A percentile compares a stretch with the other conserved stretches of the same genome.
Evolutionary conservation across 2,329 filamentous ascomycete species (phyloP).

Genomic region (Phialophora expanda): DNA sequence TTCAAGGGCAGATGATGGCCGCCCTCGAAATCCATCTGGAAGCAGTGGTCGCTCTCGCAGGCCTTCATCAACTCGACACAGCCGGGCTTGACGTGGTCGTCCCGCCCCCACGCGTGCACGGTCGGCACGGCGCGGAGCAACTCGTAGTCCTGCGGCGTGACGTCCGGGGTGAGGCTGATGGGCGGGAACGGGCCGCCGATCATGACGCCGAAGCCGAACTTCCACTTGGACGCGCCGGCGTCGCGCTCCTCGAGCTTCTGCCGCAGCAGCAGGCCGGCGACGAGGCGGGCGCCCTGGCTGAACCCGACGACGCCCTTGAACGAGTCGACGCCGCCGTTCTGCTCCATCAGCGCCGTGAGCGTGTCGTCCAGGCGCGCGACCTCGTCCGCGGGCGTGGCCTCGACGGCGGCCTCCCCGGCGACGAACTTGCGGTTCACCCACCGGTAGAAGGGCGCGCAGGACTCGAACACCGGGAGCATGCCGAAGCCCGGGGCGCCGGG

Average conservation of each 20-base stretch:
- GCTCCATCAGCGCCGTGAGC: conserved; percentile 35
- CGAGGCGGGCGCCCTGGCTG: conserved; percentile 44
- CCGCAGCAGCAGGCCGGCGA: conserved; percentile 39
- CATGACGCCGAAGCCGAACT: conserved; percentile 39
- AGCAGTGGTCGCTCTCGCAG: conserved; percentile 38
- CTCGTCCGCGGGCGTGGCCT: conserved; percentile 32
- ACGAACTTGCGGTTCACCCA: conserved; percentile 43
- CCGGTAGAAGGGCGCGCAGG: conserved; percentile 45
- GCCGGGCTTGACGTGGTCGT: conserved; percentile 39
- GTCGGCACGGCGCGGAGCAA: conserved; percentile 35
- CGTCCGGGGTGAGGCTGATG: conserved; percentile 30
- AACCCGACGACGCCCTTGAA: conserved; percentile 47
- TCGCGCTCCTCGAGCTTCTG: conserved; percentile 37
- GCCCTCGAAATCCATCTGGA: conserved; percentile 39
- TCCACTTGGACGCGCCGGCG: conserved; percentile 21
- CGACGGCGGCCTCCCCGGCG: conserved; percentile 32
- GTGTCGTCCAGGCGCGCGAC: conserved; percentile 33
- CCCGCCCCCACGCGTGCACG: conserved; percentile 40
- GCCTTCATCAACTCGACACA: conserved; percentile 31
- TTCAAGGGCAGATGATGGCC: conserved; percentile 40
- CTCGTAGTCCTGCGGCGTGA: conserved; percentile 31
- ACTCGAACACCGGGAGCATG: conserved; percentile 47
- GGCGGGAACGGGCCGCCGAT: conserved; percentile 40
- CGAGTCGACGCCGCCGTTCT: conserved; percentile 35
- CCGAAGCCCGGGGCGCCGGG: conserved; percentile 44